These are phyloP conservation scores for Avena insularis DNA, from an alignment of 176 grass and related monocot species.

Conservation along the genomic window DNA sequence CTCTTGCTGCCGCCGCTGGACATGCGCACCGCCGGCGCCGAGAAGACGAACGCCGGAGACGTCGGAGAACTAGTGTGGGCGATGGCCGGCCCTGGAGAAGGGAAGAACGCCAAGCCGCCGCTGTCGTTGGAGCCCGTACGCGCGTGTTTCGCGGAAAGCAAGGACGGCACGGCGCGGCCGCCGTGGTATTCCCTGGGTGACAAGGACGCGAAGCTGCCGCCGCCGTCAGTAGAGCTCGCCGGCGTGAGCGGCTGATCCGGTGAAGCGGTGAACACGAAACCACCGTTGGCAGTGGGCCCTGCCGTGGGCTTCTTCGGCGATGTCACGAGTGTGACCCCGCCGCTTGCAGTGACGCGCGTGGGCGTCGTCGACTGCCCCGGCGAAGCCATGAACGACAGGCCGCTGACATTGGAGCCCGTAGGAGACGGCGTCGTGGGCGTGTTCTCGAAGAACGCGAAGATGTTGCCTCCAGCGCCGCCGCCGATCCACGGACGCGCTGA, in stretches of 20 bases:
- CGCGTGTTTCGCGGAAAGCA: not conserved
- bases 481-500: not conserved
- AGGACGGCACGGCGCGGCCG: conserved; percentile 5
- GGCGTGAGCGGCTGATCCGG: not conserved
- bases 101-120: not conserved
- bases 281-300: not conserved
- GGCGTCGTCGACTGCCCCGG: conserved; percentile 11
- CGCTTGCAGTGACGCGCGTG: not conserved
- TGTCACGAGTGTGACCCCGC: not conserved
- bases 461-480: conserved; percentile 5
- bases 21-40: not conserved
- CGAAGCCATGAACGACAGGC: conserved; percentile 8
- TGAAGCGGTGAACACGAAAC: not conserved
- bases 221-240: not conserved
- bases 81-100: not conserved
- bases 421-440: conserved; percentile 11
- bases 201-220: not conserved
- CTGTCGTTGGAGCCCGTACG: not conserved
- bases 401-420: not conserved
- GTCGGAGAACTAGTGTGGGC: conserved; percentile 11
- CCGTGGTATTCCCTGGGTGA: conserved; percentile 10
- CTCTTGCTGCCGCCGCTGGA: not conserved
- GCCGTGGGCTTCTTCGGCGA: not conserved
- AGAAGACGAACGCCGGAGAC: conserved; percentile 7
- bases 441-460: conserved; percentile 13